Evolutionary conservation across 176 grass and related monocot genomes (phyloP).

Genomic region (Paspalum vaginatum): DNA sequence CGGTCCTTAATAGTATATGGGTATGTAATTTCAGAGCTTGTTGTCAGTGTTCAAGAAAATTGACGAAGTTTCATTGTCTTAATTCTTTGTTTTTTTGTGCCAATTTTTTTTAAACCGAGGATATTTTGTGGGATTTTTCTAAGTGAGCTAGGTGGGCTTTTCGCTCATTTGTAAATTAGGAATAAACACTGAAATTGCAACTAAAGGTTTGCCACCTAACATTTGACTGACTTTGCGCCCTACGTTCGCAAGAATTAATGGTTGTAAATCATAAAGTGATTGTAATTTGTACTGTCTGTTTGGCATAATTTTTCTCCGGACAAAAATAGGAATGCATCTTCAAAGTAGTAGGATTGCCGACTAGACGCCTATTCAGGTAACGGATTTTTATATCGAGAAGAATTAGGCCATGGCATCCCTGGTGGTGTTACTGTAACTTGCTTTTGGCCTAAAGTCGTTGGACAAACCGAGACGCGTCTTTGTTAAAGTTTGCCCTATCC

Average conservation of each 20-base stretch:
- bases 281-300: neutral
- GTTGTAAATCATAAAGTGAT: neutral
- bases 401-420: neutral
- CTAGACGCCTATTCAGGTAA: neutral
- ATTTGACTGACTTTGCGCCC: neutral
- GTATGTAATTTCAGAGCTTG: no score
- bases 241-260: neutral
- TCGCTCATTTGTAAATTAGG: neutral
- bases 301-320: neutral
- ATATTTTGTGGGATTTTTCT: no score
- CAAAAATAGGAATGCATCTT: neutral
- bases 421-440: conserved; percentile 15
- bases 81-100: no score
- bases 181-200: neutral
- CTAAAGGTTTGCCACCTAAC: neutral
- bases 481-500: conserved; percentile 34
- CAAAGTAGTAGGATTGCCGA: neutral
- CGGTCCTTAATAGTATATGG: no score
- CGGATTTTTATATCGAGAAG: neutral
- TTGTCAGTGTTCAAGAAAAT: no score
- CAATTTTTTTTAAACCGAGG: no score
- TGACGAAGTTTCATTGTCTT: no score
- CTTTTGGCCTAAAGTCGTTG: conserved; percentile 37
- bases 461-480: conserved; percentile 22
- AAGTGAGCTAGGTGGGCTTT: no score